phyloP scores from a whole-genome alignment of 164 flowering plant species.

The Berberis thunbergii region DNA sequence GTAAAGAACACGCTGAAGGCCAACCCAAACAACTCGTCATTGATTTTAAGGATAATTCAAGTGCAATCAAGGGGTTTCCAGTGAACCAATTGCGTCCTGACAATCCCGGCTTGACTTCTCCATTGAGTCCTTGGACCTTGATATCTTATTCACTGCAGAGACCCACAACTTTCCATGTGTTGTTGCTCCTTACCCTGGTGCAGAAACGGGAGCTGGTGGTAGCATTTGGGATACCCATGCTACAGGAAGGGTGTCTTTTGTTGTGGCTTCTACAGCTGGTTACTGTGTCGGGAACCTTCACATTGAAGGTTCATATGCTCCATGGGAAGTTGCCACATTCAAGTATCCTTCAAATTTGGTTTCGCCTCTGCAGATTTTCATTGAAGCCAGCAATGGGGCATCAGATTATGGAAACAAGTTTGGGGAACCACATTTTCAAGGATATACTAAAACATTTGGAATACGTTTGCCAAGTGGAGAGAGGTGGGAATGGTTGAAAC shows the following conservation, averaged over 20 bases:
- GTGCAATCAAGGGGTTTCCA: constrained; percentile 78
- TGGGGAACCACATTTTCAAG: constrained; percentile 95
- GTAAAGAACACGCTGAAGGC: constrained; percentile 89
- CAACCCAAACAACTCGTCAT: constrained; percentile 90
- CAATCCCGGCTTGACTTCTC: constrained; percentile 58
- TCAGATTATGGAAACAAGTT: constrained; percentile 96
- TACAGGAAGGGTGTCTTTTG: constrained; percentile 87
- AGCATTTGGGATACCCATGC: constrained; percentile 98
- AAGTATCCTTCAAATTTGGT: constrained; percentile 79
- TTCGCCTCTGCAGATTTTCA: constrained; percentile 75
- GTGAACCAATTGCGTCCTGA: constrained; percentile 58
- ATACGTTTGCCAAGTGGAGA: constrained; percentile 89
- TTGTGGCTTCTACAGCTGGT: constrained; percentile 90
- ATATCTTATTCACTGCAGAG: constrained; percentile 91
- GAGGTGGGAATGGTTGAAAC: constrained; percentile 91
- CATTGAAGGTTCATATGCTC: constrained; percentile 84
- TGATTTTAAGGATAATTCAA: constrained; percentile 93
- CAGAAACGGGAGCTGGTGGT: constrained; percentile 97
- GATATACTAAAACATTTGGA: constrained; percentile 85
- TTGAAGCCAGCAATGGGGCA: constrained; percentile 95
- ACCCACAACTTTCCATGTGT: constrained; percentile 98
- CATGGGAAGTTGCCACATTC: constrained; percentile 86
- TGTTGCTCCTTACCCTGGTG: constrained; percentile 96
- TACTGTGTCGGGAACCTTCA: constrained; percentile 88
- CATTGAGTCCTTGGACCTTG: constrained; percentile 46